Conservation (phyloP, 1,284 basidiomycete genomes). For the Sutorius eximius region DNA sequence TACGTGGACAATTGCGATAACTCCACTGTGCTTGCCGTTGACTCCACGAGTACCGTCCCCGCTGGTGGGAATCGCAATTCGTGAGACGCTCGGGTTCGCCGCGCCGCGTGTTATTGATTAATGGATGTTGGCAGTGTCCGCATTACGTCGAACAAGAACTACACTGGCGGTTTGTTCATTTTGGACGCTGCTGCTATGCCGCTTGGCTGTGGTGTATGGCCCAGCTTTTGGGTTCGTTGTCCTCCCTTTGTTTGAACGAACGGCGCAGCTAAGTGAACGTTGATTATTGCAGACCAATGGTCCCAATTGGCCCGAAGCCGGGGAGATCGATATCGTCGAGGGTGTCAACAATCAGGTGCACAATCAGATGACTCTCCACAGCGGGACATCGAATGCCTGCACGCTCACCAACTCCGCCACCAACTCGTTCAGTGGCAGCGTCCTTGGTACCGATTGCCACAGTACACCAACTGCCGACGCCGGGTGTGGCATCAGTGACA, state of each 20-base stretch:
- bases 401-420: conserved; percentile 12
- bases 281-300: conserved; percentile 42
- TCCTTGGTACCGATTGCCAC: conserved; percentile 43
- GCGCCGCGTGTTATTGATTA: conserved; percentile 21
- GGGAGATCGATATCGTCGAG: conserved; percentile 75
- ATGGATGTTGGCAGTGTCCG: conserved; percentile 53
- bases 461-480: conserved; percentile 39
- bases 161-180: conserved; percentile 72
- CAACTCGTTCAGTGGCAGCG: conserved; percentile 28
- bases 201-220: conserved; percentile 80
- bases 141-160: conserved; percentile 66
- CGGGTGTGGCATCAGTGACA: conserved; percentile 54
- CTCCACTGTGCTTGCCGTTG: conserved; percentile 61
- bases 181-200: conserved; percentile 79
- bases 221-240: conserved; percentile 55
- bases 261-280: background rate
- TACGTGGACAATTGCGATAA: conserved; percentile 53
- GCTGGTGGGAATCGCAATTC: conserved; percentile 62
- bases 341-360: conserved; percentile 56
- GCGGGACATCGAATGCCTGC: conserved; percentile 33
- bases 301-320: conserved; percentile 67
- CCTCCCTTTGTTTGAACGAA: background rate
- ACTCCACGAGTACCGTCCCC: conserved; percentile 51
- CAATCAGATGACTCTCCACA: conserved; percentile 77
- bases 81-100: conserved; percentile 39